These are phyloP conservation scores for Ascochyta pisi DNA, from an alignment of 2,329 filamentous ascomycete species.

Conservation along the genomic window DNA sequence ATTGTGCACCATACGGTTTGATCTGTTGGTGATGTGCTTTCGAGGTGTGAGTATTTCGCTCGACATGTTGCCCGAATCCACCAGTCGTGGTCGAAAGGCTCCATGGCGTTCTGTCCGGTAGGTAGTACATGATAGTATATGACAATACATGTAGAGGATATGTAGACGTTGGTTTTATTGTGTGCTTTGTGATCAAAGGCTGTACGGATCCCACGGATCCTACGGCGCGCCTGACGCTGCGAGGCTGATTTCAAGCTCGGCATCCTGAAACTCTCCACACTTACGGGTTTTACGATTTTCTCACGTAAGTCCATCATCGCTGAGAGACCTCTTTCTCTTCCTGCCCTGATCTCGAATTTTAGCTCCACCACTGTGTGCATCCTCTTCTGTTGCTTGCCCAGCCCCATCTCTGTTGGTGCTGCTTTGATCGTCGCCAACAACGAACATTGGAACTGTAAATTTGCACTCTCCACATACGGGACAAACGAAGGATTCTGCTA, in stretches of 20 bases:
- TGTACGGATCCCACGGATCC: too few relatives aligned
- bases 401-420: neutral
- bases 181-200: too few relatives aligned
- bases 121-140: neutral
- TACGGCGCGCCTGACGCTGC: too few relatives aligned
- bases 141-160: neutral
- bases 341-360: neutral
- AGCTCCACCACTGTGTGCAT: neutral
- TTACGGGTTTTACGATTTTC: neutral
- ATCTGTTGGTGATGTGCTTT: neutral
- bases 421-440: neutral
- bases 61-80: neutral
- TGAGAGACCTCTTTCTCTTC: neutral
- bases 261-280: neutral
- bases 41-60: neutral
- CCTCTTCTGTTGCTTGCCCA: neutral
- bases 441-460: neutral
- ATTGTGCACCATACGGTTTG: neutral
- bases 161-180: neutral
- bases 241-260: too few relatives aligned
- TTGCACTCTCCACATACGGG: constrained; percentile 11
- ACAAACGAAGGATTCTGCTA: constrained; percentile 20
- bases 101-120: neutral
- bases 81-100: neutral
- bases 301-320: neutral